Base-by-base conservation (phyloP, 192 early-diverging fungal species). In the Umbelopsis ramanniana region DNA sequence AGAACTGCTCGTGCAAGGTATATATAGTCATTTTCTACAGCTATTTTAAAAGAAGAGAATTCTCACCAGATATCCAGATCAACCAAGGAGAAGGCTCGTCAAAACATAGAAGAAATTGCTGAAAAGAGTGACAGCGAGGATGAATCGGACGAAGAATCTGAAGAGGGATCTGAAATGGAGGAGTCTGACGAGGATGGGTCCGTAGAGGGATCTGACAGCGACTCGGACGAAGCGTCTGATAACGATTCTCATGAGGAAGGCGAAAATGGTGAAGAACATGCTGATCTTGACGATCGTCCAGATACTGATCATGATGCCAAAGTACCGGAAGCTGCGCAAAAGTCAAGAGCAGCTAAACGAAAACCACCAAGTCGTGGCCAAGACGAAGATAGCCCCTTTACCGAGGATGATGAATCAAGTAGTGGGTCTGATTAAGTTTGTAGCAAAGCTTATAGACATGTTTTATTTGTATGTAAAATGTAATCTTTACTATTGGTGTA, bases 1-100 rank as follows among this genome's bases (percentile, higher is more conserved):
- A 43, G 53, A 55, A 55, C 69, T 9, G 11, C 52, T 23, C 69
- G 48, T 23, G 35, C 19, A 52, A 70, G 69, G 48, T 33, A 35
- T 7, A 33, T 8, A 52, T 33, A 45, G 2, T 40, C 1, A 26
- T 21, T 45, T 23, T 37, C 3, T 23, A 4, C 12, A 29, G 29
- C 3, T 29, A 29, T 29, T 29, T 29, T 29, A 1, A 29, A 29
- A 29, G 29, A 29, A 3, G 29, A 2, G 29, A 29, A 29, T 29
- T 29, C 29, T 29, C 29, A 29, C 29, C 29, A 29, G 29, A 29
- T 29, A 2, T 1, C 29, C 29, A 52, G 50, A 33, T 35, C 48
- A 22, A 70, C 35, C 17, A 50, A 70, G 33, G 22, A 53, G 14
- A 43, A 71, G 21, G 55, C 45, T 4, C 8, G 35, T 8, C 26